phyloP scores from a whole-genome alignment of 2,329 filamentous ascomycete species.

The Neonectria coccinea region DNA sequence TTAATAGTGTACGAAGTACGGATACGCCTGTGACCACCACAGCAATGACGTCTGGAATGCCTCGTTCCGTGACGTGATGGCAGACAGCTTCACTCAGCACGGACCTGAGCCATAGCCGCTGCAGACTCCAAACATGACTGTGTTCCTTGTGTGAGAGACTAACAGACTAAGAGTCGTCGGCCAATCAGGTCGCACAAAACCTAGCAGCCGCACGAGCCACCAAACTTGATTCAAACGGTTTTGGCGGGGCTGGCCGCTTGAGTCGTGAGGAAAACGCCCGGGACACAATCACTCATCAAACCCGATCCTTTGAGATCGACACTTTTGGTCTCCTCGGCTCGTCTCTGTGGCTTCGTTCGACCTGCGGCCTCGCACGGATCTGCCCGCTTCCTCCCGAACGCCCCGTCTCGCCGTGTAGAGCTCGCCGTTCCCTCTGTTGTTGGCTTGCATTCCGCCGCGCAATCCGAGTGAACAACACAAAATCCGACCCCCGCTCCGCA shows the following conservation, averaged over 20 bases:
- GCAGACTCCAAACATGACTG: neutral
- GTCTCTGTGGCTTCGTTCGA: constrained; percentile 29
- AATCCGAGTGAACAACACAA: constrained; percentile 15
- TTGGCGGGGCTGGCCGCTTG: constrained; percentile 30
- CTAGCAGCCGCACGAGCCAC: constrained; percentile 38
- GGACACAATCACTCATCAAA: constrained; percentile 34
- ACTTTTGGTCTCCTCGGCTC: constrained; percentile 16
- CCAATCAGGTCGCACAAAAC: constrained; percentile 37
- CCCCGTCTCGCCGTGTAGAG: neutral
- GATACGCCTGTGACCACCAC: neutral
- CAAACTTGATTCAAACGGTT: constrained; percentile 25
- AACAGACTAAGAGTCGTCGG: neutral
- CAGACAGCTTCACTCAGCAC: neutral
- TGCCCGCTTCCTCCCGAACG: neutral
- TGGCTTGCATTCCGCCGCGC: constrained; percentile 8
- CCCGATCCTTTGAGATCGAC: constrained; percentile 35
- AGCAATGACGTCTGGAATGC: neutral
- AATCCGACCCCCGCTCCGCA: constrained; percentile 24
- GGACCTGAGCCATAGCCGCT: neutral
- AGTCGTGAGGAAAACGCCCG: constrained; percentile 30
- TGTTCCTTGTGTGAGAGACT: neutral
- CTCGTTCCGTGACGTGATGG: neutral
- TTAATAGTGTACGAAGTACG: neutral
- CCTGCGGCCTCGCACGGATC: constrained; percentile 6
- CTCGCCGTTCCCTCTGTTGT: constrained; percentile 7